Base-by-base conservation (phyloP, 2,329 filamentous ascomycete genomes). In the Rutstroemia sp. region DNA sequence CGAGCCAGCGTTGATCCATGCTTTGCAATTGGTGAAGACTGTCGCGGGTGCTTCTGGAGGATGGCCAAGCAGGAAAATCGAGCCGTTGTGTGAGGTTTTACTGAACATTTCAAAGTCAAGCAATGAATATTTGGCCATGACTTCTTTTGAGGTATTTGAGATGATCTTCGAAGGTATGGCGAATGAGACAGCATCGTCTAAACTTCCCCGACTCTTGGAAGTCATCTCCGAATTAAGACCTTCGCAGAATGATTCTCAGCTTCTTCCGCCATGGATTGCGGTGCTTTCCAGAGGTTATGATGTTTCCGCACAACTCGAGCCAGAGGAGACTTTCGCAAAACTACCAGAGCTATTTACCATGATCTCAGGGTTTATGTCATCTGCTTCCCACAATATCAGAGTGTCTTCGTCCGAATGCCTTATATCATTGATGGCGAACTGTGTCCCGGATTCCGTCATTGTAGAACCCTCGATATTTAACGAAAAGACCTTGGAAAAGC, bases 61-160 rank as follows among this genome's bases (percentile, higher is more conserved):
- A 51, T 99, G 94, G 94, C 94, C 94, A 0, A 96, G 88, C 75
- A 90, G 88, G 75, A 96, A 95, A 74, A 95, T 96, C 54, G 94
- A 99, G 73, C 78, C 87, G 2, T 76, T 99, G 37, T 96, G 92
- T 71, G 92, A 97, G 71, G 75, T 96, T 54, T 75, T 99, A 57
- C 82, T 99, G 63, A 84, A 85, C 63, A 95, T 97, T 60, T 92
- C 92, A 30, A 86, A 86, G 68, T 92, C 88, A 8, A 94, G 84
- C 71, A 96, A 95, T 70, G 92, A 97, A 70, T 95, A 92, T 71
- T 86, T 99, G 77, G 95, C 92, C 34, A 95, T 97, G 86, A 87
- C 89, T 10, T 88, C 92, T 0, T 96, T 99, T 65, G 92, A 96
- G 63, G 92, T 97, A 4, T 99, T 99, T 66, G 94, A 99, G 71